These are phyloP conservation scores for Candida railenensis DNA, from an alignment of 805 yeast genomes.

Conservation along the genomic window DNA sequence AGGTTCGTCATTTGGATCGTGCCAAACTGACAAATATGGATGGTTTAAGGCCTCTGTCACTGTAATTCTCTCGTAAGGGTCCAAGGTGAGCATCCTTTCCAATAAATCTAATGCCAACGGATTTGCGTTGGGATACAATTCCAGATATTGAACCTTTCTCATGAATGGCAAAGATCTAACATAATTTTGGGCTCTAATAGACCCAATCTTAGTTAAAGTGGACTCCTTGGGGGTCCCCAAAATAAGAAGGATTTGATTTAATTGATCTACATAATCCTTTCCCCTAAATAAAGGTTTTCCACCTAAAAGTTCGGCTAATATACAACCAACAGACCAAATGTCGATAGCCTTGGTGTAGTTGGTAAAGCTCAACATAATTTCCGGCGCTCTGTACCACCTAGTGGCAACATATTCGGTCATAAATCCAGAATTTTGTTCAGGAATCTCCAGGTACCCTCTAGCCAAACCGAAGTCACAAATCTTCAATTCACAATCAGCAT, in stretches of 20 bases:
- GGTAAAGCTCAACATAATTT: slow-evolving; percentile 91
- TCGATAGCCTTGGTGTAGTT: slow-evolving; percentile 96
- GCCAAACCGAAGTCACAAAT: slow-evolving; percentile 97
- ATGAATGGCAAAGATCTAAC: slow-evolving; percentile 82
- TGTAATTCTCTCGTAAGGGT: slow-evolving; percentile 83
- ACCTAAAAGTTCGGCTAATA: slow-evolving; percentile 88
- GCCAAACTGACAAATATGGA: slow-evolving; percentile 92
- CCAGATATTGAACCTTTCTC: slow-evolving; percentile 71
- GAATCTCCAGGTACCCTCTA: slow-evolving; percentile 80
- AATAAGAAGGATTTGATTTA: slow-evolving; percentile 80
- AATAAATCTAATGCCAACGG: slow-evolving; percentile 83
- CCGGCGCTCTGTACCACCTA: slow-evolving; percentile 98
- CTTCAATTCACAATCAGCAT: slow-evolving; percentile 94
- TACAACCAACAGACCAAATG: slow-evolving; percentile 98
- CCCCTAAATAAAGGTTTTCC: slow-evolving; percentile 93
- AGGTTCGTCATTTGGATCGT: slow-evolving; percentile 90
- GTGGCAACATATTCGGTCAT: slow-evolving; percentile 98
- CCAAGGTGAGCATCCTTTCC: slow-evolving; percentile 81
- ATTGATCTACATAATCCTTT: slow-evolving; percentile 92
- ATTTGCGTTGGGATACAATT: slow-evolving; percentile 79
- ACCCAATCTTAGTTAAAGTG: slow-evolving; percentile 54
- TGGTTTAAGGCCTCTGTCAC: slow-evolving; percentile 90
- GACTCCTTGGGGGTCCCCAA: slow-evolving; percentile 84
- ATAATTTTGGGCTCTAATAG: slow-evolving; percentile 87
- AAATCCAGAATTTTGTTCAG: slow-evolving; percentile 87